Base-by-base conservation (phyloP, 805 yeast genomes). In the Jamesozyma spencerorum region DNA sequence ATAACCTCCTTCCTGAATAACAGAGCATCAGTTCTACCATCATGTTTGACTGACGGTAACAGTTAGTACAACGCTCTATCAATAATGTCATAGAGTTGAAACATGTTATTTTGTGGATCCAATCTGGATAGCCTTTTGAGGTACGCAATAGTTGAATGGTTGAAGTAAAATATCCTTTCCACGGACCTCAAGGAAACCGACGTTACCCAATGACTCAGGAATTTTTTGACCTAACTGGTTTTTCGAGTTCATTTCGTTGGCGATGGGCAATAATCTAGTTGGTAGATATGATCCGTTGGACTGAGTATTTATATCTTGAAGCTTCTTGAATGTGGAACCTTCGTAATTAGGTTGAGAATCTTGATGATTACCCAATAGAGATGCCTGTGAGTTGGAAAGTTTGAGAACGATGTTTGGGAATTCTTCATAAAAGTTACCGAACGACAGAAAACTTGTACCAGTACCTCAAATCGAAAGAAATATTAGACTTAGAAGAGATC, bases 11-110 rank as follows among this genome's bases (percentile, higher is more conserved):
- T 38, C n/a, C 18, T 26, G 22, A 38, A 38, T 10, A 38, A 15
- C 12, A 33, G 11, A n/a, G 37, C 37, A 17, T 33, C 41, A n/a
- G 37, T 13, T 14, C 33, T 38, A 10, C 37, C 32, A 33, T 38
- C 41, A 28, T 38, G 33, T 5, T 22, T 8, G 20, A 38, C 28
- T 5, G 30, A 14, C 3, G 12, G 14, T 15, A 32, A 38, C 19
- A 33, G 33, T 4, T 32, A 17, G 15, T 18, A 28, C 4, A 38
- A 14, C 2, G 39, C 39, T 12, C 33, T 18, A n/a, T 30, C 32
- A 2, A 37, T 30, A 5, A 37, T 30, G 15, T 37, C 39, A 12
- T 18, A 28, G 7, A 37, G 22, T 37, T 37, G 34, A 15, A 37
- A 30, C 12, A 14, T 22, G 11, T 31, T 7, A 13, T 37, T 19